Conservation (phyloP, 768 basidiomycete genomes). For the Collybia nuda region DNA sequence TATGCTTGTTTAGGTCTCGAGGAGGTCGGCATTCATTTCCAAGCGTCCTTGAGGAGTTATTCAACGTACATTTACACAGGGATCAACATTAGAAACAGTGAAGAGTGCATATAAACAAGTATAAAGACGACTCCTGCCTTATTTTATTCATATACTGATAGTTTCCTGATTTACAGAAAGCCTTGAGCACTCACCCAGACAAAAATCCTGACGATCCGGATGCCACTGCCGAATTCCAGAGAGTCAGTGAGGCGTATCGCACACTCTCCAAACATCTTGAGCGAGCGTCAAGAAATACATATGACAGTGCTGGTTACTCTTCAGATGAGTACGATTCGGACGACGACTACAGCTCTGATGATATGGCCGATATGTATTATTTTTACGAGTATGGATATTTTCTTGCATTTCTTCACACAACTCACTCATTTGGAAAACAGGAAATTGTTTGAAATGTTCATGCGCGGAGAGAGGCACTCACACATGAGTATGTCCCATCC, state of each 20-base stretch:
- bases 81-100: conserved; percentile 59
- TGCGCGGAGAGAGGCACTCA: conserved; percentile 29
- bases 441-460: conserved; percentile 41
- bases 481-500: neutral
- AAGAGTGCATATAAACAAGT: conserved; percentile 73
- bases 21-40: conserved; percentile 35
- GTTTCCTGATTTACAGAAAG: conserved; percentile 39
- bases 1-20: conserved; percentile 50
- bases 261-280: conserved; percentile 57
- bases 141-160: conserved; percentile 1
- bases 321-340: conserved; percentile 32
- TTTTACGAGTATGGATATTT: conserved; percentile 14
- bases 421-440: conserved; percentile 5
- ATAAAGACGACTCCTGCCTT: conserved; percentile 3
- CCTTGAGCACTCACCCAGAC: conserved; percentile 72
- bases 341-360: conserved; percentile 34
- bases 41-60: neutral
- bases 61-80: conserved; percentile 34
- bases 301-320: conserved; percentile 12
- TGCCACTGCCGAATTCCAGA: conserved; percentile 71
- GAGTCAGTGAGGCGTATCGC: conserved; percentile 67
- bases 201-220: conserved; percentile 67
- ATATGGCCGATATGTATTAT: conserved; percentile 12
- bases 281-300: conserved; percentile 17
- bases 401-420: conserved; percentile 1